Evolutionary conservation across 2,329 filamentous ascomycete species (phyloP), one percentile per base, ranked within the genome.

Genomic region (Pseudomassariella vexata): DNA sequence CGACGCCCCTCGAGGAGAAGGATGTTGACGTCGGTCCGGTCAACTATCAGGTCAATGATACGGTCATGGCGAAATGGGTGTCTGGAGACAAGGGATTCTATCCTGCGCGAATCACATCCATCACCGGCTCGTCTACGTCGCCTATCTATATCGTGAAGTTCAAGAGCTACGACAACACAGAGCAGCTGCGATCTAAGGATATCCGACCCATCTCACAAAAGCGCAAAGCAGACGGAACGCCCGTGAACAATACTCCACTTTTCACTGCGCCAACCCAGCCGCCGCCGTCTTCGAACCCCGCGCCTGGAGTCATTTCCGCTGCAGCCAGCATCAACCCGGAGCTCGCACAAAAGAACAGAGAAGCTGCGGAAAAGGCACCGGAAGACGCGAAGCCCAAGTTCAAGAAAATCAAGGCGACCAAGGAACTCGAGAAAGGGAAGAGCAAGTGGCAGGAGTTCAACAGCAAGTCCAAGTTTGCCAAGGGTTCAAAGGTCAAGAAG

Each of bases 111-210:
- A 94, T 98, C 58, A 90, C 87, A 31, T 89, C 85, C 32, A 89
- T 95, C 48, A 95, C 90, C 15, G 92, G 92, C 37, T 95, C 88
- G 7, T 81, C 82, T n/a, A 84, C 79, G 25, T 85, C 86, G 32
- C 90, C 89, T 21, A 85, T 95, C 42, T 98, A 95, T 57, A 83
- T 86, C 28, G 89, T 98, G 58, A 92, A 85, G 47, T 98, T 96
- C 70, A 90, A 94, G 63, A 85, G 79, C 50, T 96, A 96, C 63
- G 77, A 82, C 42, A 87, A 75, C 15, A 86, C 82, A 27, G 88
- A 95, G 59, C 92, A 85, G 20, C 63, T 94, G 39, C 76, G 81
- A 38, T 78, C 83, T 40, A 82, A 83, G 58, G 88, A 96, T 51
- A 85, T 95, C 44, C 81, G 85, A 49, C 85, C 88, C 30, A 65